Conservation (phyloP, 305 asterid genomes). For the Fraxinus sp. region DNA sequence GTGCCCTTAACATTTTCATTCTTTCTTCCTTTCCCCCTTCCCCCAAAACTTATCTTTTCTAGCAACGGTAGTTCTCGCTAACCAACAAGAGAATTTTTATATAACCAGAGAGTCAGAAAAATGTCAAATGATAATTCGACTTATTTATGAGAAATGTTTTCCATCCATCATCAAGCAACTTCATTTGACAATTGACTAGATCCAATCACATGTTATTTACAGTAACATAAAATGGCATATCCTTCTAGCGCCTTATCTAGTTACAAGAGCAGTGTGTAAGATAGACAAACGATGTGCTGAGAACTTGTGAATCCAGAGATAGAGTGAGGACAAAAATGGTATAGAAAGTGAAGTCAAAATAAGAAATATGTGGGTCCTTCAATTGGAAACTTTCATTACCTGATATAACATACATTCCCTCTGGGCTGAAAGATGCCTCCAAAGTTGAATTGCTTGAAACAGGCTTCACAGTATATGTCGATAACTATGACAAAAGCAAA, state of each 20-base stretch:
- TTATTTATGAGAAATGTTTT: background rate
- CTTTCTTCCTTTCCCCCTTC: background rate
- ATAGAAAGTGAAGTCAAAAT: conserved; percentile 10
- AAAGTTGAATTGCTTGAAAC: conserved; percentile 71
- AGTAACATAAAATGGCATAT: background rate
- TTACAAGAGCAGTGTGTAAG: background rate
- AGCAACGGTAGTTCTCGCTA: background rate
- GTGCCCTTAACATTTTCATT: background rate
- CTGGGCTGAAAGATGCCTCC: conserved; percentile 98
- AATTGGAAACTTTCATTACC: conserved; percentile 37
- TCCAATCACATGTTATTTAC: background rate
- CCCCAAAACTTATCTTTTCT: background rate
- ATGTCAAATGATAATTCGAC: background rate
- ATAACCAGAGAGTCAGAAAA: background rate
- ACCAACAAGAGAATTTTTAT: background rate
- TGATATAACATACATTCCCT: conserved; percentile 88
- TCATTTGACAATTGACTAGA: background rate
- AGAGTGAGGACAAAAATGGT: background rate
- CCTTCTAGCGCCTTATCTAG: background rate
- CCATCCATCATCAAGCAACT: background rate
- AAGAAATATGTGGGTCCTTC: background rate
- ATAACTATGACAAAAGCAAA: conserved; percentile 48
- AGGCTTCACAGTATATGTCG: conserved; percentile 80
- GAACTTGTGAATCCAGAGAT: background rate
- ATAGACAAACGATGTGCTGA: background rate